phyloP scores from a whole-genome alignment of 768 basidiomycete genomes.

The Clavaria fumosa region DNA sequence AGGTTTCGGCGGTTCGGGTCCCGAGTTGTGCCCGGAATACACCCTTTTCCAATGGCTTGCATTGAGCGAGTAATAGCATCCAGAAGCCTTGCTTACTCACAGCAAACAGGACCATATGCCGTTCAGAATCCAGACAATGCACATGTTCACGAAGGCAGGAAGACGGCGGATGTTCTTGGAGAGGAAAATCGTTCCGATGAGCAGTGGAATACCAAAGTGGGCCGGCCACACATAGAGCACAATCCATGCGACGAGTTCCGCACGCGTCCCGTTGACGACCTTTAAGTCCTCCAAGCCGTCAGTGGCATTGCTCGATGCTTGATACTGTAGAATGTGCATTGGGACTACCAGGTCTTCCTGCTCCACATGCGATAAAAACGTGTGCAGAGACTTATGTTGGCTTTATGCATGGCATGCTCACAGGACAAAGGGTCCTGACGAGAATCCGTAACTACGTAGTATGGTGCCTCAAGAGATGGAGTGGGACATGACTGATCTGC shows the following conservation, averaged over 20 bases:
- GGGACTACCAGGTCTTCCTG: too few species aligned
- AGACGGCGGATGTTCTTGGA: conserved; percentile 29
- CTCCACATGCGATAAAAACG: too few species aligned
- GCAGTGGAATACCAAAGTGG: conserved; percentile 31
- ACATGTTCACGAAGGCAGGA: conserved; percentile 31
- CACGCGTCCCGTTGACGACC: conserved; percentile 24
- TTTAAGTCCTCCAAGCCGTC: too few species aligned
- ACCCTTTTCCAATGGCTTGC: conserved; percentile 27
- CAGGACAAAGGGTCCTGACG: too few species aligned
- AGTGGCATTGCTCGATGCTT: too few species aligned
- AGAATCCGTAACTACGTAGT: too few species aligned
- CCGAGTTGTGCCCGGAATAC: not conserved
- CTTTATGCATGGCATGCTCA: too few species aligned
- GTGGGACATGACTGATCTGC: too few species aligned
- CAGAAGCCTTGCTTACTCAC: conserved; percentile 14
- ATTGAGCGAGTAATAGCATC: conserved; percentile 12
- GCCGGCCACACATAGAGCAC: conserved; percentile 35
- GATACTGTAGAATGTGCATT: too few species aligned
- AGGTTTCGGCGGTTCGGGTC: not conserved
- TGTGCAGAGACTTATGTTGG: too few species aligned
- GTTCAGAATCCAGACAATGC: conserved; percentile 28
- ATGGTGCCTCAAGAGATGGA: too few species aligned
- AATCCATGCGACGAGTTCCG: conserved; percentile 26
- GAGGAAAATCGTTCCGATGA: conserved; percentile 24
- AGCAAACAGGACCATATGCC: conserved; percentile 29